These are phyloP conservation scores for Rhexocercosporidium sp. DNA, from an alignment of 2,329 filamentous ascomycete species.

Conservation along the genomic window DNA sequence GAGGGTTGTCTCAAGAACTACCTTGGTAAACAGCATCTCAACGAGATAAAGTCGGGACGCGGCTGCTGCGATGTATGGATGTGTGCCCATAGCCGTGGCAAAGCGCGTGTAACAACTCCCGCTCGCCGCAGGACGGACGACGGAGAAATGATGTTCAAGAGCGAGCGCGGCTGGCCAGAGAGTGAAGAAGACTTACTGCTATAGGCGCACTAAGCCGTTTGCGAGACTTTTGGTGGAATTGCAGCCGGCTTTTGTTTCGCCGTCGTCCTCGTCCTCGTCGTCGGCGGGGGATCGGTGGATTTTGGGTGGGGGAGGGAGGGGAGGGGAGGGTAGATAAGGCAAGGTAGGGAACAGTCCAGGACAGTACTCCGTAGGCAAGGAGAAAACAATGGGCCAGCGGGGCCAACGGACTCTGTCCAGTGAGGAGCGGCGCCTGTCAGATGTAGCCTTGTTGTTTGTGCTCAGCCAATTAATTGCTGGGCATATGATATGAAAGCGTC, in stretches of 20 bases:
- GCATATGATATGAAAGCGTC: background rate
- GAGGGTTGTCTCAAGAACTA: background rate
- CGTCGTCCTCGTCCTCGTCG: background rate
- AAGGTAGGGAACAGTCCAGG: background rate
- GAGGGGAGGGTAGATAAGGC: too few species aligned
- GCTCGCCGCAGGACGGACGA: background rate
- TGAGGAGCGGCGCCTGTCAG: background rate
- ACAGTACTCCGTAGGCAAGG: too few species aligned
- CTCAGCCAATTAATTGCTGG: background rate
- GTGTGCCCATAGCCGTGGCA: conserved; percentile 12
- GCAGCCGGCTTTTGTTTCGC: background rate
- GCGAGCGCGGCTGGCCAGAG: background rate
- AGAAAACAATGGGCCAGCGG: background rate
- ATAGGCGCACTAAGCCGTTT: background rate
- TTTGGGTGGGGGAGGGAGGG: too few species aligned
- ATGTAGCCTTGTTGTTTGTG: background rate
- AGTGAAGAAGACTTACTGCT: background rate
- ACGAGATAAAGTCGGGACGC: conserved; percentile 10
- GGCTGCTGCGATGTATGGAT: background rate
- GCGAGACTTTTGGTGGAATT: background rate
- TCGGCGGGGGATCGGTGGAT: background rate
- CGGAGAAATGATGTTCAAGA: background rate
- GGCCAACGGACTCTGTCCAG: background rate
- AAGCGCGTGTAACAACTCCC: background rate
- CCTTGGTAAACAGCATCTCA: conserved; percentile 11